A percentile compares a stretch with the other conserved stretches of the same genome.
phyloP scores from a whole-genome alignment of 2,329 filamentous ascomycete species.

The Microdochium nivale region DNA sequence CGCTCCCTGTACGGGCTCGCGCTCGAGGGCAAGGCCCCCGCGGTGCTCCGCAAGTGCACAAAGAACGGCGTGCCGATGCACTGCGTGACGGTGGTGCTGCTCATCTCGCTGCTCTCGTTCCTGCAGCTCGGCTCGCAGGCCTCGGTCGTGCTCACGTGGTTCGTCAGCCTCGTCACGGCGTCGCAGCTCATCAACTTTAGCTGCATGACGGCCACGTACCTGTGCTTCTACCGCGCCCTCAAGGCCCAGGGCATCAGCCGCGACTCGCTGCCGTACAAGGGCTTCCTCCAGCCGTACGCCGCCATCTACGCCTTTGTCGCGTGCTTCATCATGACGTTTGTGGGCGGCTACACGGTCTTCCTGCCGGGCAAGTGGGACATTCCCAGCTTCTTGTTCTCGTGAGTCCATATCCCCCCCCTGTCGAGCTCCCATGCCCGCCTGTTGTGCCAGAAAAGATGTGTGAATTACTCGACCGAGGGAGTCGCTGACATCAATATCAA shows the following conservation, averaged over 20 bases:
- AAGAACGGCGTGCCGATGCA: constrained; percentile 63
- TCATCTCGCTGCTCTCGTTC: constrained; percentile 64
- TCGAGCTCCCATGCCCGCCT: background rate
- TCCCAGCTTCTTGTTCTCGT: constrained; percentile 65
- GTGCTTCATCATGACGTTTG: constrained; percentile 63
- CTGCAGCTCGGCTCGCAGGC: constrained; percentile 60
- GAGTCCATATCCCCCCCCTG: constrained; percentile 16
- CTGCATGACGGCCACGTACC: constrained; percentile 61
- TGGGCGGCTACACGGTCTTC: constrained; percentile 71
- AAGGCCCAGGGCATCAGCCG: constrained; percentile 61
- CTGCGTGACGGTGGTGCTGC: constrained; percentile 57
- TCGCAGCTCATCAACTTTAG: constrained; percentile 68
- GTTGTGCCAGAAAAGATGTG: background rate
- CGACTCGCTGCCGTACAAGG: constrained; percentile 60
- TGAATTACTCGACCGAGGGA: background rate
- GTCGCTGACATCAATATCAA: background rate
- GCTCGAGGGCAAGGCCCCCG: constrained; percentile 58
- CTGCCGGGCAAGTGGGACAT: constrained; percentile 59
- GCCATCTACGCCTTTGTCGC: constrained; percentile 58
- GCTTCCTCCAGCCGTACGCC: constrained; percentile 60
- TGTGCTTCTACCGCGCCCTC: constrained; percentile 63
- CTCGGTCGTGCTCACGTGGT: constrained; percentile 63
- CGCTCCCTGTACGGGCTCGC: constrained; percentile 61
- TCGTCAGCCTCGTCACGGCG: constrained; percentile 61
- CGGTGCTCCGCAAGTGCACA: constrained; percentile 51